These are phyloP conservation scores for Cupressus sempervirens DNA, from an alignment of 75 land plant genomes.

Conservation along the genomic window DNA sequence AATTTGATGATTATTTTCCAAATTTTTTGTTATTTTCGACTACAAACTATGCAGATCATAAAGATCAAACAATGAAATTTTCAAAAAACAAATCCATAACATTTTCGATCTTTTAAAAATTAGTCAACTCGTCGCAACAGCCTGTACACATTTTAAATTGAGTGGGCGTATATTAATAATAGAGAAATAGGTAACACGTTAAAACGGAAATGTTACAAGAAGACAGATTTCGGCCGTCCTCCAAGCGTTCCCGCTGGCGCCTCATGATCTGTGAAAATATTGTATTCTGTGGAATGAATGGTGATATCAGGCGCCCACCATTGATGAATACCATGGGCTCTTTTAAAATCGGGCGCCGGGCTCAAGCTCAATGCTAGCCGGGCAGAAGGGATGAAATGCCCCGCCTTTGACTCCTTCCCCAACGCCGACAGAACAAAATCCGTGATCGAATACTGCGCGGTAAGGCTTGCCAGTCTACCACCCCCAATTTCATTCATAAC, in stretches of 20 bases:
- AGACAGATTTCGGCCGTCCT: slow-evolving; percentile 13
- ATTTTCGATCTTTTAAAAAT: no score
- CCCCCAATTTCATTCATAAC: slow-evolving; percentile 52
- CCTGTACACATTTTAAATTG: no score
- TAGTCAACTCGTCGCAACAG: no score
- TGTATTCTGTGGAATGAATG: background rate
- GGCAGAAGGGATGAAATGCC: slow-evolving; percentile 58
- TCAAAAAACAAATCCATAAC: no score
- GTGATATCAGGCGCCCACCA: slow-evolving; percentile 52
- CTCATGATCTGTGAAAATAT: background rate
- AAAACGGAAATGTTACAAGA: no score
- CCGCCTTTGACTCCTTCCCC: slow-evolving; percentile 27
- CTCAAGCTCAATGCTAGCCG: slow-evolving; percentile 20
- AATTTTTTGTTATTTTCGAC: no score
- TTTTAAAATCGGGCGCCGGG: slow-evolving; percentile 30
- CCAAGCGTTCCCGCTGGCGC: no score
- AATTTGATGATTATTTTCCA: no score
- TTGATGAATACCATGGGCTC: slow-evolving; percentile 68
- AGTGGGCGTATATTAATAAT: no score
- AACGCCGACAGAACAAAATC: slow-evolving; percentile 29
- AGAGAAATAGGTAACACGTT: no score
- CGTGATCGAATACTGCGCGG: slow-evolving; percentile 40
- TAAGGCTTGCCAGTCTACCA: slow-evolving; percentile 22
- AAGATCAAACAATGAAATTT: no score
- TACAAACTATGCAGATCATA: no score